phyloP scores from a whole-genome alignment of 805 yeast species.

The Jamesozyma rosinii region DNA sequence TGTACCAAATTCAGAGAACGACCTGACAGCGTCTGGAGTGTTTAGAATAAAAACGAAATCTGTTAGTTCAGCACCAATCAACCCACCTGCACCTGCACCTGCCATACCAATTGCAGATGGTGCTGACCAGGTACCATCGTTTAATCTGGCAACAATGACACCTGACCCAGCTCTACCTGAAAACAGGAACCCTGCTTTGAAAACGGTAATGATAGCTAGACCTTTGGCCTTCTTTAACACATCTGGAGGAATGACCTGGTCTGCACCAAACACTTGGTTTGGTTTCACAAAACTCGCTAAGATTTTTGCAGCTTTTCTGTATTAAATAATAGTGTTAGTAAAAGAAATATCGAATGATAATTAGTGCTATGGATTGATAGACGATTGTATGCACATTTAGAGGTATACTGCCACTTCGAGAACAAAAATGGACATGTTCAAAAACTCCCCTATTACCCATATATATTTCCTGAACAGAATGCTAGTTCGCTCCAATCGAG shows the following conservation, averaged over 20 bases:
- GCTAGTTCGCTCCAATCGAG: no score
- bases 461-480: no score
- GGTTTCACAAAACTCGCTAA: conserved; percentile 88
- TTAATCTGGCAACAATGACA: conserved; percentile 83
- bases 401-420: no score
- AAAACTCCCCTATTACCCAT: no score
- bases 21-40: conserved; percentile 77
- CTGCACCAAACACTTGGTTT: conserved; percentile 84
- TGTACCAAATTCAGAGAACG: conserved; percentile 90
- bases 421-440: no score
- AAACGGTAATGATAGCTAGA: conserved; percentile 81
- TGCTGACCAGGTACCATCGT: conserved; percentile 95
- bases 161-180: conserved; percentile 98
- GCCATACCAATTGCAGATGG: conserved; percentile 94
- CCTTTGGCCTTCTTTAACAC: conserved; percentile 87
- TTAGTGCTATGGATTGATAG: no score
- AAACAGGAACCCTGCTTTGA: conserved; percentile 91
- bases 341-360: no score
- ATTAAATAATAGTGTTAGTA: conserved; percentile 1
- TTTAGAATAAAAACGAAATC: conserved; percentile 92
- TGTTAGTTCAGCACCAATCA: conserved; percentile 90
- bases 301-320: conserved; percentile 85
- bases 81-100: conserved; percentile 99
- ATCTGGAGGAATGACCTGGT: conserved; percentile 80
- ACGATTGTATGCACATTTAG: no score